phyloP scores from a whole-genome alignment of 106 monocot species.

The Phalaenopsis aphrodite region DNA sequence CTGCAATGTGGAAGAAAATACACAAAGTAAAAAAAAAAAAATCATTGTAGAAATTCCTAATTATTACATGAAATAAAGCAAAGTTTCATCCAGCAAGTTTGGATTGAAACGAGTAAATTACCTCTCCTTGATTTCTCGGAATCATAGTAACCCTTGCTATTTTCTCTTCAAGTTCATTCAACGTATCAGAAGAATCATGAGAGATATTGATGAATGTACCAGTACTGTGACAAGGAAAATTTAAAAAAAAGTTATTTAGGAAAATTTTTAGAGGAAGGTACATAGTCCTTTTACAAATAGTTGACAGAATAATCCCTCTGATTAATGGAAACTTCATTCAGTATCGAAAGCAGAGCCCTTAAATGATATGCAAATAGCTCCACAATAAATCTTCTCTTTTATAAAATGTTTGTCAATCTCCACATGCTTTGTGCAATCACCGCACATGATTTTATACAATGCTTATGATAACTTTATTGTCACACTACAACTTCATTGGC shows the following conservation, averaged over 20 bases:
- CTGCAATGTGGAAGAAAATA: neutral
- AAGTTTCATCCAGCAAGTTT: neutral
- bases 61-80: neutral
- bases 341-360: neutral
- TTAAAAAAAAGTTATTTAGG: neutral
- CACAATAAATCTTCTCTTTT: too few species aligned
- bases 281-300: neutral
- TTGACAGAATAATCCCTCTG: neutral
- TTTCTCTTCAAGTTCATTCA: constrained; percentile 39
- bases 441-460: too few species aligned
- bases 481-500: too few species aligned
- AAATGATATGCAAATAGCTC: neutral
- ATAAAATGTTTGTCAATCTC: too few species aligned
- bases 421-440: too few species aligned
- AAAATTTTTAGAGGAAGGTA: neutral
- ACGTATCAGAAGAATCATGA: constrained; percentile 39
- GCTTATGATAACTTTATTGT: too few species aligned
- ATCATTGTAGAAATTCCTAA: neutral
- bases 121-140: constrained; percentile 60
- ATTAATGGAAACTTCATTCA: neutral
- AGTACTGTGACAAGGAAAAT: constrained; percentile 30
- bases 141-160: constrained; percentile 72
- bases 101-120: constrained; percentile 13
- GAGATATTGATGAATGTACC: constrained; percentile 51
- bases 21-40: neutral